Base-by-base conservation (phyloP, 805 yeast species). In the Saccharomycopsis schoenii region DNA sequence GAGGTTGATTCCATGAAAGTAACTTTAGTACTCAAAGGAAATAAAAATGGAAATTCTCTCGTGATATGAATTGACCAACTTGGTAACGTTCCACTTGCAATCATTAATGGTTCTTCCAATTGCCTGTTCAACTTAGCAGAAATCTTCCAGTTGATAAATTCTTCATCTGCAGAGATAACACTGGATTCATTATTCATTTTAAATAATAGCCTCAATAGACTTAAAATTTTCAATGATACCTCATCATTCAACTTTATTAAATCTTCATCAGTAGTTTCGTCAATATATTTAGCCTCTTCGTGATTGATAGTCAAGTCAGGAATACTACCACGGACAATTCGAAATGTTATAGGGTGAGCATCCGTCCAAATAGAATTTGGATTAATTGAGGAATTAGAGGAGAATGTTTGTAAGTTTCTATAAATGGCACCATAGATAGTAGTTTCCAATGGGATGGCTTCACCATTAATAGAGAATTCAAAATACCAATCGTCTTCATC, bases 91-190 rank as follows among this genome's bases (percentile, higher is more conserved):
- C 93, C 94, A 69, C 96, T 84, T 0, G 96, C 93, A 34, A 93
- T 93, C 17, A 91, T 79, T 59, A 92, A 74, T 0, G 96, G 94
- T 65, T 93, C 97, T 67, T 92, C 97, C 52, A 93, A 72, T 71
- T 92, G 97, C 57, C 96, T 76, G 61, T 88, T 86, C 59, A 94
- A 74, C 70, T 92, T 93, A 0, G 96, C 96, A 6, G 96, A 85
- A 19, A 93, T 71, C 68, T 91, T 91, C 72, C 89, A 83, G 69
- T 89, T 91, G 66, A 85, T 74, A 68, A 90, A 92, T 59, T 65
- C n/a, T 24, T 58, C 57, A 11, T 70, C 73, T 10, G 62, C 64
- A 14, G 68, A 60, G 21, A 47, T 47, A 12, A 11, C 6, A 11
- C 8, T 47, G n/a, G 34, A 24, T 19, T 47, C 52, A 47, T 47